Base-by-base conservation (phyloP, 192 early-diverging fungal genomes). In the Geosiphon pyriformis region DNA sequence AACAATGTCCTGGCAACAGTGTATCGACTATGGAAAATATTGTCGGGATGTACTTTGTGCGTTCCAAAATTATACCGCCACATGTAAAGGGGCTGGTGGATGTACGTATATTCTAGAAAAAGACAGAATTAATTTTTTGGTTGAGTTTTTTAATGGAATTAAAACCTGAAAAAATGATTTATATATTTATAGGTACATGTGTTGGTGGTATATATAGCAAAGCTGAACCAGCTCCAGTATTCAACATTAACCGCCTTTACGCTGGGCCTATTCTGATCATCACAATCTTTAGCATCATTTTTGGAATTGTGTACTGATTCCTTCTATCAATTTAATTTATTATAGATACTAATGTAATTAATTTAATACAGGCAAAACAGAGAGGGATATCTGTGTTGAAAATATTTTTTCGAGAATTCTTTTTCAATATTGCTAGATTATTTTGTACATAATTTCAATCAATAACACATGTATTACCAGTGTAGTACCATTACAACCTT, bases 31-130 rank as follows among this genome's bases (percentile, higher is more conserved):
- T 20, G 52, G 52, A 8, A 54, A 54, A 54, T 23, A 54, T 23
- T 54, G 52, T 26, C 52, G 52, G 4, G 52, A 54, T 54, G 52
- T 54, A 4, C 6, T 54, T 23, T 54, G 52, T 20, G 52, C 52
- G 26, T 54, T 54, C 52, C 52, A 54, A 54, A 54, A 54, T 20
- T 54, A 54, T 20, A 54, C 52, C 6, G 52, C 52, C 20, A 54
- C 52, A 7, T 54, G 52, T 54, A 54, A 54, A 54, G 26, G 26
- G 7, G 52, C 20, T 20, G 52, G 52, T 12, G 18, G 20, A 54
- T 54, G 52, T 54, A 12, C 6, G 26, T 54, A 26, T 54, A 12
- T 54, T n/a, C n/a, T n/a, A n/a, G n/a, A n/a, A n/a, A n/a, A 42
- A 10, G 37, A 10, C 15, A 42, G 6, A 42, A 42, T 42, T 42